Evolutionary conservation across 768 basidiomycete genomes (phyloP).

Genomic region (Rhodotorula paludigena): DNA sequence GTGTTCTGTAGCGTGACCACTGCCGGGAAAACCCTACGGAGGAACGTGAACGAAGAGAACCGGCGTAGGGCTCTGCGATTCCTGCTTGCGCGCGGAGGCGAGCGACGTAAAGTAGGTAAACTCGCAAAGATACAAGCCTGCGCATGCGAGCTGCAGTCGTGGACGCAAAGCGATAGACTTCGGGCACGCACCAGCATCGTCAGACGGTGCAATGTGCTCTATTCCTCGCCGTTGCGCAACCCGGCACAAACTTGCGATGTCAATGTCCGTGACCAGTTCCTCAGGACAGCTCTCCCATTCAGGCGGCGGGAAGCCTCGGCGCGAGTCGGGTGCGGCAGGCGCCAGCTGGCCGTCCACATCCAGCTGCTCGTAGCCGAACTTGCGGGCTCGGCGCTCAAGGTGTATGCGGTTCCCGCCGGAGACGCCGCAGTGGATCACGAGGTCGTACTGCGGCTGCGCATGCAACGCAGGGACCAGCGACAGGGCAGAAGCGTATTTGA

Average conservation of each 20-base stretch:
- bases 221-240: background rate
- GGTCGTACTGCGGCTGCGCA: background rate
- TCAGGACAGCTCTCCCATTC: background rate
- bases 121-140: slow-evolving; percentile 29
- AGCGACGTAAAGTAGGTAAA: slow-evolving; percentile 14
- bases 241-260: background rate
- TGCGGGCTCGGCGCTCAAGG: slow-evolving; percentile 10
- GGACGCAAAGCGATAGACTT: background rate
- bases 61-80: slow-evolving; percentile 3
- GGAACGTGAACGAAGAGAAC: slow-evolving; percentile 25
- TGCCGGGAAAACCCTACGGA: background rate
- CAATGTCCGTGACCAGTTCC: slow-evolving; percentile 7
- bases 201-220: background rate
- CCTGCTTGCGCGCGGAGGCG: background rate
- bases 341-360: slow-evolving; percentile 10
- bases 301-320: slow-evolving; percentile 1
- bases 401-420: background rate
- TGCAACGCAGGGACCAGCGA: background rate
- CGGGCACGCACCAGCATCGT: slow-evolving; percentile 12
- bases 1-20: background rate
- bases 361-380: slow-evolving; percentile 4
- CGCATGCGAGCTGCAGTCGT: background rate
- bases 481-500: background rate
- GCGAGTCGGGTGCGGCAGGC: background rate
- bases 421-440: slow-evolving; percentile 29